A percentile compares a stretch with the other conserved stretches of the same genome.
phyloP scores from a whole-genome alignment of 352 stramenopile genomes.

The Phytopythium sindhum region DNA sequence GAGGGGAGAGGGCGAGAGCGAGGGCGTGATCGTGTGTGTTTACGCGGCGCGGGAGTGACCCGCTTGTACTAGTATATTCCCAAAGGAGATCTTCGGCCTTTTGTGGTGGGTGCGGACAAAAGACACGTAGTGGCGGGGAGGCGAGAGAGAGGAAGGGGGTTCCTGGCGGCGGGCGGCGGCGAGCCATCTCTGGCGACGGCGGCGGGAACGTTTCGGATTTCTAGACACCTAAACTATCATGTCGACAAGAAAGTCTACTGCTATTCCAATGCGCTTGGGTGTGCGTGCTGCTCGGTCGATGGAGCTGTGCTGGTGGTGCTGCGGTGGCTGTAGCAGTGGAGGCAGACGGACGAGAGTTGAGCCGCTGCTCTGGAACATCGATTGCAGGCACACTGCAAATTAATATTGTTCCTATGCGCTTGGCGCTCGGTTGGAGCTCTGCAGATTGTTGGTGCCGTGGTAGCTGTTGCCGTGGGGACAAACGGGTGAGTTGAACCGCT shows the following conservation, averaged over 20 bases:
- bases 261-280: neutral
- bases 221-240: conserved; percentile 45
- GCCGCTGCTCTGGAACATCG: no score
- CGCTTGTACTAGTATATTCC: conserved; percentile 62
- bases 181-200: neutral
- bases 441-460: no score
- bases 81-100: conserved; percentile 41
- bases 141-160: conserved; percentile 34
- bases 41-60: conserved; percentile 34
- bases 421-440: no score
- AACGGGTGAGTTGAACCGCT: no score
- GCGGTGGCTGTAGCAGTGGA: neutral
- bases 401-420: no score
- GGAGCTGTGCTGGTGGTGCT: neutral
- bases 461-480: neutral
- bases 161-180: conserved; percentile 7
- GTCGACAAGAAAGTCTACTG: conserved; percentile 12
- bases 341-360: no score
- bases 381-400: no score
- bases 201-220: conserved; percentile 25
- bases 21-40: conserved; percentile 25
- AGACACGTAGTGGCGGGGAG: conserved; percentile 39
- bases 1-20: conserved; percentile 33
- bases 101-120: conserved; percentile 20
- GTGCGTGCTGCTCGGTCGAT: neutral